Evolutionary conservation across 805 yeast genomes (phyloP).

Genomic region (Candida pseudoglaebosa): DNA sequence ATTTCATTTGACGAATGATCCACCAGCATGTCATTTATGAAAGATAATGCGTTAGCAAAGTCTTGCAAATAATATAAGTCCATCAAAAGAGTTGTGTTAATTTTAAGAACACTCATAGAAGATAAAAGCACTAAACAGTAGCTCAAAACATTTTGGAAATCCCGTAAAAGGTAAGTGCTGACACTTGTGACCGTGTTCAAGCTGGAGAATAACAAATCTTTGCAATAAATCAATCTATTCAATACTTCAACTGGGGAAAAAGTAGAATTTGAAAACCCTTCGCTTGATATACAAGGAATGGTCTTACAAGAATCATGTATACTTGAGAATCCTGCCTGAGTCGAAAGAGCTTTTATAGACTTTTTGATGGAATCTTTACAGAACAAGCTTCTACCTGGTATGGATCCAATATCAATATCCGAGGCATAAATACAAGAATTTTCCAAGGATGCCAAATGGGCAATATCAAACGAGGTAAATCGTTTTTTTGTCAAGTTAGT

Average conservation of each 20-base stretch:
- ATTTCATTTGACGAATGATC: constrained; percentile 9
- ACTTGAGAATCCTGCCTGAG: not conserved
- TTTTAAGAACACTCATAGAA: constrained; percentile 17
- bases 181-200: constrained; percentile 6
- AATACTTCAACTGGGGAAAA: constrained; percentile 9
- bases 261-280: constrained; percentile 4
- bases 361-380: not conserved
- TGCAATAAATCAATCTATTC: constrained; percentile 14
- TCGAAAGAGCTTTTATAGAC: constrained; percentile 1
- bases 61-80: constrained; percentile 20
- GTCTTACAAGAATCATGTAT: not conserved
- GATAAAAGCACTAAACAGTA: constrained; percentile 18
- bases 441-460: not conserved
- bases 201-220: constrained; percentile 11
- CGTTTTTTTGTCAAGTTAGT: not conserved
- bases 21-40: constrained; percentile 16
- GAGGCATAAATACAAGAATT: too few species aligned
- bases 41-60: constrained; percentile 16
- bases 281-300: constrained; percentile 9
- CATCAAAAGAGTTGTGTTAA: constrained; percentile 11
- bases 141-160: constrained; percentile 12
- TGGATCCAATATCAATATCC: too few species aligned
- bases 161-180: constrained; percentile 15
- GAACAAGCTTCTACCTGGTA: too few species aligned
- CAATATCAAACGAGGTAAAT: not conserved